Evolutionary conservation across 805 yeast genomes (phyloP).

Genomic region (Yarrowia deformans): DNA sequence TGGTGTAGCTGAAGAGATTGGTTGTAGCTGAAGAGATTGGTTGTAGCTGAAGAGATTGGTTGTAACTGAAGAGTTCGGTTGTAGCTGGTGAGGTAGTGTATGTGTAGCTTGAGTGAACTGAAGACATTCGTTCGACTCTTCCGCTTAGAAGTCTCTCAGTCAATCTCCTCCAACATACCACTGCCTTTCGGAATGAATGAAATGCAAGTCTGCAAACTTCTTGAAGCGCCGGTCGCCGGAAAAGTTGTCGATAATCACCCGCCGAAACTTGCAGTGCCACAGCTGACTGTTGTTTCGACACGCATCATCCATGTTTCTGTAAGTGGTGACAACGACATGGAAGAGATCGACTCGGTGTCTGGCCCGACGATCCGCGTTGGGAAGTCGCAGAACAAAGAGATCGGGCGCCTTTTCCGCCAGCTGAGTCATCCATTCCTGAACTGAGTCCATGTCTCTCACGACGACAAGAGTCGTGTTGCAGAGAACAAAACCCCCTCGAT

Average conservation of each 20-base stretch:
- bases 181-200: neutral
- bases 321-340: conserved; percentile 1
- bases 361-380: neutral
- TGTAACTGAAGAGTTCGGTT: too few relatives aligned
- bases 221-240: neutral
- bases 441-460: neutral
- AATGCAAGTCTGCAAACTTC: neutral
- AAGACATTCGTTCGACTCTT: too few relatives aligned
- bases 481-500: neutral
- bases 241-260: neutral
- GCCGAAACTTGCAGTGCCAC: neutral
- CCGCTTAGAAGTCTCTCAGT: too few relatives aligned
- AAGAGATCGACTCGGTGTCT: neutral
- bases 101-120: too few relatives aligned
- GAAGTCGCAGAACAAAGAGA: neutral
- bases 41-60: too few relatives aligned
- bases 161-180: neutral
- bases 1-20: too few relatives aligned
- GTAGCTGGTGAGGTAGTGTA: too few relatives aligned
- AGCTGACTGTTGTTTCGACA: neutral
- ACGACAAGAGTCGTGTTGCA: neutral
- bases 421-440: neutral
- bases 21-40: too few relatives aligned
- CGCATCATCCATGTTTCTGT: neutral
- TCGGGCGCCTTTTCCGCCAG: neutral